Conservation (phyloP, 1,139 yeast species). For the Scheffersomyces insectosa region DNA sequence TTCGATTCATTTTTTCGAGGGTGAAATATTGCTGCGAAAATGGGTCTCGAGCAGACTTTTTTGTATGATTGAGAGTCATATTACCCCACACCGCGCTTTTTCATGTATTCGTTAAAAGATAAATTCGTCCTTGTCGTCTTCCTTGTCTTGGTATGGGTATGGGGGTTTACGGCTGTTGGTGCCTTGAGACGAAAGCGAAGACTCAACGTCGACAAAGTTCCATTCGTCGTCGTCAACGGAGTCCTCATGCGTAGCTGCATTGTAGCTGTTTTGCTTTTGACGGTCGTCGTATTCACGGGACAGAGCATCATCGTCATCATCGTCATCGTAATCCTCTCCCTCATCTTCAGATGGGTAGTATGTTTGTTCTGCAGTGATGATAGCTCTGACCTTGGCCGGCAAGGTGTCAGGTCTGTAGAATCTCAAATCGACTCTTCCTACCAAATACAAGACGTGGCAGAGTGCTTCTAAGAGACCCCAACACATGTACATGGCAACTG, state of each 20-base stretch:
- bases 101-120: too few species aligned
- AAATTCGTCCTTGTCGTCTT: background rate
- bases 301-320: background rate
- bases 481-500: slow-evolving; percentile 64
- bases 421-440: slow-evolving; percentile 70
- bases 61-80: too few species aligned
- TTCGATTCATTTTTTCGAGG: too few species aligned
- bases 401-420: slow-evolving; percentile 74
- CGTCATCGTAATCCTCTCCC: background rate
- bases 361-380: slow-evolving; percentile 47
- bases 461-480: slow-evolving; percentile 68
- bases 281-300: background rate
- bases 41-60: too few species aligned
- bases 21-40: too few species aligned
- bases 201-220: background rate
- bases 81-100: too few species aligned
- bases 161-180: background rate
- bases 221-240: background rate
- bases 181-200: background rate
- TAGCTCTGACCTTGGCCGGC: slow-evolving; percentile 39
- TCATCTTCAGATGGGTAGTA: slow-evolving; percentile 23
- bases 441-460: slow-evolving; percentile 53
- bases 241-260: background rate
- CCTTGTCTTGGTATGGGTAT: background rate
- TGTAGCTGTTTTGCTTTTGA: too few species aligned